Evolutionary conservation across 1,284 basidiomycete genomes (phyloP).

Genomic region (Ustilago nuda): DNA sequence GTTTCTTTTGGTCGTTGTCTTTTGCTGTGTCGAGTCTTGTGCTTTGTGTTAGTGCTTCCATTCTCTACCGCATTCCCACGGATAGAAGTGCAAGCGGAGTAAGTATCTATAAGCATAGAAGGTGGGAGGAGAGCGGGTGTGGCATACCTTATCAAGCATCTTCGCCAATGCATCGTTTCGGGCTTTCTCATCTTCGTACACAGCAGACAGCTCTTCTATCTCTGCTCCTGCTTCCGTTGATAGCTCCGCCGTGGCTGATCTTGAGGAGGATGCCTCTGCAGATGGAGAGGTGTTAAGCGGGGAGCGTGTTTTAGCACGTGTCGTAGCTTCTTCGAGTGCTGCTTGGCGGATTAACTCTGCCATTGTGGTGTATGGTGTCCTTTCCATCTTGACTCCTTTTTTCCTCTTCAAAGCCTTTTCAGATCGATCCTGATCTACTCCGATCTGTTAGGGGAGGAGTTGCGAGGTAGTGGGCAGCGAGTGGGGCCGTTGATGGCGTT

Average conservation of each 20-base stretch:
- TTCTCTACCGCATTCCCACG: background rate
- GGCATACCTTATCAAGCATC: conserved; percentile 27
- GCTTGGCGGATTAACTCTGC: conserved; percentile 39
- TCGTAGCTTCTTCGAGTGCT: conserved; percentile 37
- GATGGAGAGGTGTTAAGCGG: conserved; percentile 14
- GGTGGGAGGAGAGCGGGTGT: background rate
- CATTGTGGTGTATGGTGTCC: conserved; percentile 26
- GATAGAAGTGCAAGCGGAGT: background rate
- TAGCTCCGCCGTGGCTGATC: background rate
- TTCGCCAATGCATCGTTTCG: conserved; percentile 36
- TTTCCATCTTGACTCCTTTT: conserved; percentile 17
- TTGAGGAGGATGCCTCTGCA: conserved; percentile 10
- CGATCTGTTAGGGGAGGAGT: background rate
- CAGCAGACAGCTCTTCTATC: conserved; percentile 29
- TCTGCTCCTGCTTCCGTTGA: conserved; percentile 21
- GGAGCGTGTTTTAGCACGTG: conserved; percentile 37
- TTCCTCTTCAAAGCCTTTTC: background rate
- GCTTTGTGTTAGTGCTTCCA: conserved; percentile 20
- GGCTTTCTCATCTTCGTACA: conserved; percentile 43
- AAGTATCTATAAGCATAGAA: background rate
- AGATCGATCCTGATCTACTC: background rate
- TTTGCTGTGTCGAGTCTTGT: background rate
- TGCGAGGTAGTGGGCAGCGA: background rate
- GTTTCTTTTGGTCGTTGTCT: conserved; percentile 12
- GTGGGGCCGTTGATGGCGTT: background rate